Conservation (phyloP, 257 asterid genomes). For the Solanum bukasovii region DNA sequence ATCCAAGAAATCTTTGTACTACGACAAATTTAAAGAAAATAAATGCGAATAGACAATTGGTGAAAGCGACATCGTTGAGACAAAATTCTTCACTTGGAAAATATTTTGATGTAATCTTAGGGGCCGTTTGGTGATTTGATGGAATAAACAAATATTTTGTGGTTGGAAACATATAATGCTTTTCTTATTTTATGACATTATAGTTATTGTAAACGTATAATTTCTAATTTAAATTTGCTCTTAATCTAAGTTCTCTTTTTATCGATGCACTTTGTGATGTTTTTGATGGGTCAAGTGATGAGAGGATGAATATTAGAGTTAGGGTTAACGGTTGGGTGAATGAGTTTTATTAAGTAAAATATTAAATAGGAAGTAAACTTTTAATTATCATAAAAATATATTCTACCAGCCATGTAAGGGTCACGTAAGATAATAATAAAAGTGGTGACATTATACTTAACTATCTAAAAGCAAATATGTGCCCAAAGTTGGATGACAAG, state of each 20-base stretch:
- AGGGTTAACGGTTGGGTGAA: no score
- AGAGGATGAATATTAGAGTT: no score
- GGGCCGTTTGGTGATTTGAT: neutral
- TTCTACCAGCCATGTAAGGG: no score
- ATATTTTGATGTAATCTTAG: neutral
- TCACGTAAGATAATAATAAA: no score
- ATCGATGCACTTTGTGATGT: no score
- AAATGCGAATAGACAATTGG: neutral
- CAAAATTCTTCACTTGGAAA: neutral
- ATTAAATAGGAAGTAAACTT: no score
- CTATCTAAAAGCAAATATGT: no score
- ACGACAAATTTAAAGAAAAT: neutral
- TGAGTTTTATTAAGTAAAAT: no score
- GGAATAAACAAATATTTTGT: neutral
- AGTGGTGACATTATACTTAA: neutral
- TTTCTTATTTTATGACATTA: neutral
- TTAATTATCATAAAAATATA: no score
- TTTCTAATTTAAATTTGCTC: neutral
- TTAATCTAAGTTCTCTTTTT: no score
- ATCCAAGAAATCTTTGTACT: neutral
- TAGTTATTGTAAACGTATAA: neutral
- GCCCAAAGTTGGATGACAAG: no score
- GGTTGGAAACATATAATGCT: neutral
- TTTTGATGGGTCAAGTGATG: no score
- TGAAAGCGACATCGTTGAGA: neutral